A percentile compares a stretch with the other conserved stretches of the same genome.
These are phyloP conservation scores for Pythium monospermum DNA, from an alignment of 352 stramenopile genomes.

Conservation along the genomic window DNA sequence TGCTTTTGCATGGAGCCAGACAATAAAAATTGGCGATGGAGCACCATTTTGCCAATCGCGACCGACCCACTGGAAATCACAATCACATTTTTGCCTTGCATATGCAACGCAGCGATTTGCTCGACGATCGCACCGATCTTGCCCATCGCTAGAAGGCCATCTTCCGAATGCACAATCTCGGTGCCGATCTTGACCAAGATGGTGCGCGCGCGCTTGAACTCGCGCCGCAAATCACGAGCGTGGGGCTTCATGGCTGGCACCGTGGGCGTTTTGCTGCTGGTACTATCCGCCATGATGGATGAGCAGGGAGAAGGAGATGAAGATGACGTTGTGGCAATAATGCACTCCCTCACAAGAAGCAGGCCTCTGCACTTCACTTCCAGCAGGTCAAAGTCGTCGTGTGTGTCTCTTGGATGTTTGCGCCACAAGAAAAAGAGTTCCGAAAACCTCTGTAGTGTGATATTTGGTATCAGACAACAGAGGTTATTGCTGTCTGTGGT, in stretches of 20 bases:
- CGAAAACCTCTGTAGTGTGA: no score
- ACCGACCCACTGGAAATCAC: conserved; percentile 80
- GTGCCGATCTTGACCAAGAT: conserved; percentile 86
- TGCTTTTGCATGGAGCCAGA: conserved; percentile 82
- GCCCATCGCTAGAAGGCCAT: conserved; percentile 75
- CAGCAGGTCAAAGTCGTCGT: no score
- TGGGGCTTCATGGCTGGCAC: conserved; percentile 3
- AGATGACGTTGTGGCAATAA: no score
- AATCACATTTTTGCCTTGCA: conserved; percentile 79
- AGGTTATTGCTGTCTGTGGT: no score
- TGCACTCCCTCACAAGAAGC: no score
- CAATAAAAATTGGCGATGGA: conserved; percentile 77
- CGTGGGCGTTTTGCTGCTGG: not conserved
- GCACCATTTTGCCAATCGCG: conserved; percentile 73
- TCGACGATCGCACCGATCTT: conserved; percentile 83
- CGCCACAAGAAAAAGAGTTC: no score
- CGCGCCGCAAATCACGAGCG: conserved; percentile 26
- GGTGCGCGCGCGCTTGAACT: conserved; percentile 55
- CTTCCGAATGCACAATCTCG: conserved; percentile 77
- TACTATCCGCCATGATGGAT: conserved; percentile 3
- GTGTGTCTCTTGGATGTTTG: no score
- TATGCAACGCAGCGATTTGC: conserved; percentile 77
- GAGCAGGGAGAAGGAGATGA: not conserved
- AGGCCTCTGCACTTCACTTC: no score
- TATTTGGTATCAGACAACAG: no score